Evolutionary conservation across 1,284 basidiomycete species (phyloP), one percentile per base, ranked within the genome.

Genomic region (Pseudomicrostroma phylloplanum): DNA sequence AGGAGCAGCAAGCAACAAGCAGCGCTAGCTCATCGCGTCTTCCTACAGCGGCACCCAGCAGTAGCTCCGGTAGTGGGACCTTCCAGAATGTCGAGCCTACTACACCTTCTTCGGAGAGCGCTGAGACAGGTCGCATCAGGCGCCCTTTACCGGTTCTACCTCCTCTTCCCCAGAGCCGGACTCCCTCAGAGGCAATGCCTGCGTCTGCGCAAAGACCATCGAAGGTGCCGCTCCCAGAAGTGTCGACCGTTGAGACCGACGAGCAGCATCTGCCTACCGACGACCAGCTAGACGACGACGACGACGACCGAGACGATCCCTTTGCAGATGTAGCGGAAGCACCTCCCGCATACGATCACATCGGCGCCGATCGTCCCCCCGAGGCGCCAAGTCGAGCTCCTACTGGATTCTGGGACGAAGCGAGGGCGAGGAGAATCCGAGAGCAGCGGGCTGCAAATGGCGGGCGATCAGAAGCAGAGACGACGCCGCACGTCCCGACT

Each of bases 291-390:
- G 23, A 30, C 40, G 15, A 48, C 17, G 58, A 54, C 25, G 59
- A 39, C 23, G 54, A 40, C 6, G 59, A 63, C 48, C 49, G 42
- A 21, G 59, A 54, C 4, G 63, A 65, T 39, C 63, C 63, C 26
- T 65, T 65, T 51, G 61, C 39, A 12, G 63, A 65, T 40, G 39
- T 15, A 17, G 63, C 63, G 12, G 63, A 65, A 49, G 63, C 63
- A n/a, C 63, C 63, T 26, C 63, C 63, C 3, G 30, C 39, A 25
- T 65, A 65, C 48, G 61, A 59, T 21, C 43, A 58, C 40, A 55
- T 58, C 13, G 17, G 48, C 19, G 21, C 41, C 17, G 56, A 65
- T 36, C 48, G 59, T 15, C 62, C 60, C 12, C 60, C 62, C 42
- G 61, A 62, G 26, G 57, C 63, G 2, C 59, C 63, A 6, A 54